These are phyloP conservation scores for Amanita brunnescens DNA, from an alignment of 768 basidiomycete species.

Conservation along the genomic window DNA sequence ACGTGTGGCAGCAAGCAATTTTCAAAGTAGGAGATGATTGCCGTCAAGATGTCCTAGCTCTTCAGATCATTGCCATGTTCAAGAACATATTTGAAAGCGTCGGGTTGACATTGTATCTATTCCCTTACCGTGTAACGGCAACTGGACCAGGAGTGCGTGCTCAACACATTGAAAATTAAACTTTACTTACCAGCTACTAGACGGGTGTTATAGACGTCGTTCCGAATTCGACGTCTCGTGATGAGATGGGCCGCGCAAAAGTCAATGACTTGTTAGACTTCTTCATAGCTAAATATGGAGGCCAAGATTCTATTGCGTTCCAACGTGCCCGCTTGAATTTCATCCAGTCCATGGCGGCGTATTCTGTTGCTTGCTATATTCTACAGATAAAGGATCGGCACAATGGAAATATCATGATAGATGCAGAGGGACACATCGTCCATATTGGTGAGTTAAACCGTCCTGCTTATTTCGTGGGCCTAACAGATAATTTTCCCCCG, in stretches of 20 bases:
- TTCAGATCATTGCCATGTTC: constrained; percentile 99
- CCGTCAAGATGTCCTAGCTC: constrained; percentile 93
- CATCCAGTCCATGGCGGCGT: constrained; percentile 98
- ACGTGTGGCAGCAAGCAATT: constrained; percentile 96
- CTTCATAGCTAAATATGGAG: constrained; percentile 90
- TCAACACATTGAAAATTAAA: not conserved
- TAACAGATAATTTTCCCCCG: constrained; percentile 7
- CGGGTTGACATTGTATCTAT: constrained; percentile 86
- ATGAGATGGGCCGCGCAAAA: constrained; percentile 98
- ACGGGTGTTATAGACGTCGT: constrained; percentile 99
- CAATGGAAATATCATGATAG: constrained; percentile 99
- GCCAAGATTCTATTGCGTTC: constrained; percentile 81
- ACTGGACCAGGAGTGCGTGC: constrained; percentile 85
- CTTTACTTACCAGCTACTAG: constrained; percentile 29
- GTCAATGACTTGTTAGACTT: constrained; percentile 94
- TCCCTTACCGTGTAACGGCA: constrained; percentile 94
- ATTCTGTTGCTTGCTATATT: constrained; percentile 96
- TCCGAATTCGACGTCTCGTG: constrained; percentile 93
- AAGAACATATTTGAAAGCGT: constrained; percentile 92
- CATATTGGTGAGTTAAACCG: constrained; percentile 66
- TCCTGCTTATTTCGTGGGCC: not conserved
- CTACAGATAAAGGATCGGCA: constrained; percentile 98
- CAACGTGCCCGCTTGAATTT: constrained; percentile 92
- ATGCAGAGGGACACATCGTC: constrained; percentile 93
- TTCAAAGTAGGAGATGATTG: constrained; percentile 99